Conservation (phyloP, 179 eudicot species). For the Silene vulgaris region DNA sequence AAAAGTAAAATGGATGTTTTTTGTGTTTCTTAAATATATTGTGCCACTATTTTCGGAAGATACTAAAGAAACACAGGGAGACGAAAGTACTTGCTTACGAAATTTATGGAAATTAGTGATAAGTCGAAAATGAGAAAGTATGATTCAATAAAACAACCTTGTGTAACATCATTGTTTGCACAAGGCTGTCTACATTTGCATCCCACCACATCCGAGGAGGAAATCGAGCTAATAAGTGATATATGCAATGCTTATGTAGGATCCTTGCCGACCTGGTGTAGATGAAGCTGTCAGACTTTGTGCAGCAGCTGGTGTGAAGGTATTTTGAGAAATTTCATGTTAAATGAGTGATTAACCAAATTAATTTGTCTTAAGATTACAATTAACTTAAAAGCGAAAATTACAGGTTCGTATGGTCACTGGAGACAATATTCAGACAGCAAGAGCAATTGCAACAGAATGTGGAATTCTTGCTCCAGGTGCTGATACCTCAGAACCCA, state of each 20-base stretch:
- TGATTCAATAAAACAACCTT: not conserved
- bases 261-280: constrained; percentile 97
- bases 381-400: not conserved
- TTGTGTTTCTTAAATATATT: no score
- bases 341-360: not conserved
- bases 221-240: not conserved
- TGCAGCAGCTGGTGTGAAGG: constrained; percentile 82
- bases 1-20: no score
- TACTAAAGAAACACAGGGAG: no score
- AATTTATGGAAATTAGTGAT: no score
- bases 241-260: constrained; percentile 41
- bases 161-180: no score
- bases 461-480: constrained; percentile 75
- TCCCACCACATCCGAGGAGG: no score
- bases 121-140: no score
- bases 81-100: no score
- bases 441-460: constrained; percentile 83
- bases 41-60: no score
- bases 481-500: constrained; percentile 44
- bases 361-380: not conserved
- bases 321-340: constrained; percentile 21
- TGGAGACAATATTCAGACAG: constrained; percentile 92
- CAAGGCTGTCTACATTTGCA: not conserved
- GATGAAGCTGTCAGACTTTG: constrained; percentile 76
- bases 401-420: constrained; percentile 92